Conservation (phyloP, 768 basidiomycete species). For the Boletus rubescentipes region DNA sequence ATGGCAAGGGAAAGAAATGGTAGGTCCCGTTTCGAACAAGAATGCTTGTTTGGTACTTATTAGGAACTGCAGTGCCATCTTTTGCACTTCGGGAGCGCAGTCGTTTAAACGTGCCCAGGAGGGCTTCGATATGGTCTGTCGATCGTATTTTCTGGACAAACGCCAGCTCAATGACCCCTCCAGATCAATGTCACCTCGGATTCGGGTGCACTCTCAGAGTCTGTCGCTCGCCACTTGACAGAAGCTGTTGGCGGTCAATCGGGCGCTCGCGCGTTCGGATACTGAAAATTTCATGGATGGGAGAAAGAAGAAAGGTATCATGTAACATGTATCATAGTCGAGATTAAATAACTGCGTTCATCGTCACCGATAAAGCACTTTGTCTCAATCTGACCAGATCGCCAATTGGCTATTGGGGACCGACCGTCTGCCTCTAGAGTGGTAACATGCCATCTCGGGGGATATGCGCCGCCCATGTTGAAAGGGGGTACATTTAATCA, state of each 20-base stretch:
- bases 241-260: conserved; percentile 21
- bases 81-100: conserved; percentile 46
- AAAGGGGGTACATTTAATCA: conserved; percentile 5
- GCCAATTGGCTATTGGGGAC: background rate
- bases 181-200: conserved; percentile 54
- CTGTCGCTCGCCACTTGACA: conserved; percentile 20
- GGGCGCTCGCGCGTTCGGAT: conserved; percentile 5
- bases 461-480: background rate
- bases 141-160: background rate
- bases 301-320: background rate
- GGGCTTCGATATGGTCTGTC: conserved; percentile 52
- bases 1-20: conserved; percentile 65
- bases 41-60: background rate
- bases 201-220: conserved; percentile 43
- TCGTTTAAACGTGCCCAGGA: conserved; percentile 43
- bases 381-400: too few species aligned
- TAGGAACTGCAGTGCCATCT: conserved; percentile 43
- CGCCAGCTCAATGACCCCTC: background rate
- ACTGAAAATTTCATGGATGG: background rate
- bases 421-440: background rate
- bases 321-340: background rate
- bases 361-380: background rate
- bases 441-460: background rate
- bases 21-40: conserved; percentile 23
- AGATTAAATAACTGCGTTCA: background rate